Evolutionary conservation across 2,329 filamentous ascomycete species (phyloP), one percentile per base, ranked within the genome.

Genomic region (Pyrenochaeta sp.): DNA sequence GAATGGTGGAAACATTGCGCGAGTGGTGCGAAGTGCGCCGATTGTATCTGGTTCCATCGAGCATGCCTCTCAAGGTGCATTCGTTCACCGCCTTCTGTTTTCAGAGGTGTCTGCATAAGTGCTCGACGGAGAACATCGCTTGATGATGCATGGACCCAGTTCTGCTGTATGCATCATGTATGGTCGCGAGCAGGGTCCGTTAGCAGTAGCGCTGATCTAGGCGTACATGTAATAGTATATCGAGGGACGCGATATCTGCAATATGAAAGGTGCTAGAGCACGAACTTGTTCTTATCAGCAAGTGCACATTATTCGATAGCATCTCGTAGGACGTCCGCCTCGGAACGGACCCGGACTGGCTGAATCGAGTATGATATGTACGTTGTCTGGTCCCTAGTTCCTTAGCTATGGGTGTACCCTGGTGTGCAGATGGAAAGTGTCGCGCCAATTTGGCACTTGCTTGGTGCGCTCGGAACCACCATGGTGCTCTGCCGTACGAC

Each of bases 241-340:
- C 22, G 34, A 45, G 29, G 41, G 36, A 45, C 22, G 17, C 23
- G 38, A 48, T 52, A 48, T 36, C 45, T 58, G 57, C 58, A 63
- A 64, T 60, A 61, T 60, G n/a, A 61, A 56, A 58, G 38, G 46
- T 54, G 34, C 44, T 40, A 31, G 26, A 32, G 30, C 34, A 48
- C 45, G 34, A 49, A 53, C 52, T 35, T 29, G 41, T 46, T 55
- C 58, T 67, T 67, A 66, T 68, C 63, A 58, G 60, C 55, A 27
- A 13, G 46, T 41, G 55, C 48, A 35, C 51, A 48, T 62, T 65
- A 64, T 60, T 58, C 55, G 41, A 63, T 60, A 46, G 39, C 56
- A 63, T 62, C 50, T 63, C 51, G 52, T 61, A 44, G 51, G 21
- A 19, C 22, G 20, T 40, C 13, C 4, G 24, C 27, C 39, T 38